A percentile compares a stretch with the other conserved stretches of the same genome.
Evolutionary conservation across 2,329 filamentous ascomycete species (phyloP).

Genomic region (Phyllosticta citriasiana): DNA sequence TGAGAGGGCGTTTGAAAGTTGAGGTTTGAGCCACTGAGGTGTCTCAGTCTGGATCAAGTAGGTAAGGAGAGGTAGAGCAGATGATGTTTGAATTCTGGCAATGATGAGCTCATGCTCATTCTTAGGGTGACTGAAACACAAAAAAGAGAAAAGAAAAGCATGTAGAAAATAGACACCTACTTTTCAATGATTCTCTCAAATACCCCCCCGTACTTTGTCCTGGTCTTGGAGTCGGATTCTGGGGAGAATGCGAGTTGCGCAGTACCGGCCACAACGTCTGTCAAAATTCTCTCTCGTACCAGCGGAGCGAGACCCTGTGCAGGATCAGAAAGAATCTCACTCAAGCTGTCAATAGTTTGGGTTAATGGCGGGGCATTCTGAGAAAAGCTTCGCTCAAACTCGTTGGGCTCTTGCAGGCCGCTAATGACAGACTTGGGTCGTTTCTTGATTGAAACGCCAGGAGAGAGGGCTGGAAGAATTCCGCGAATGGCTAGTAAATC

Average conservation of each 20-base stretch:
- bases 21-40: conserved; percentile 49
- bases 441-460: conserved; percentile 23
- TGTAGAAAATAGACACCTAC: conserved; percentile 1
- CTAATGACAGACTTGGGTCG: conserved; percentile 26
- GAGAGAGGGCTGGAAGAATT: conserved; percentile 25
- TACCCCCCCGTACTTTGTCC: conserved; percentile 12
- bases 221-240: conserved; percentile 6
- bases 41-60: conserved; percentile 41
- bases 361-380: not conserved
- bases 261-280: conserved; percentile 25
- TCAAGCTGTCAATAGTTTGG: not conserved
- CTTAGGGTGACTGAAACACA: conserved; percentile 7
- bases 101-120: not conserved
- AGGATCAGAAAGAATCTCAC: not conserved
- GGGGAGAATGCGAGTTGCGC: conserved; percentile 27
- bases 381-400: no score
- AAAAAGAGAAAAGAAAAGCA: not conserved
- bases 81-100: conserved; percentile 37
- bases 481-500: conserved; percentile 25
- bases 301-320: conserved; percentile 24
- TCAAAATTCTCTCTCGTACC: conserved; percentile 23
- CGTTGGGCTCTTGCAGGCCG: not conserved
- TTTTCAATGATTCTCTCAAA: conserved; percentile 14
- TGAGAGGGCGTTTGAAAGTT: conserved; percentile 49
- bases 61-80: conserved; percentile 52